Percentiles rank a stretch among this genome's conserved stretches.
Conservation (phyloP, 2,329 filamentous ascomycete genomes). For the Decorospora gaudefroyi region DNA sequence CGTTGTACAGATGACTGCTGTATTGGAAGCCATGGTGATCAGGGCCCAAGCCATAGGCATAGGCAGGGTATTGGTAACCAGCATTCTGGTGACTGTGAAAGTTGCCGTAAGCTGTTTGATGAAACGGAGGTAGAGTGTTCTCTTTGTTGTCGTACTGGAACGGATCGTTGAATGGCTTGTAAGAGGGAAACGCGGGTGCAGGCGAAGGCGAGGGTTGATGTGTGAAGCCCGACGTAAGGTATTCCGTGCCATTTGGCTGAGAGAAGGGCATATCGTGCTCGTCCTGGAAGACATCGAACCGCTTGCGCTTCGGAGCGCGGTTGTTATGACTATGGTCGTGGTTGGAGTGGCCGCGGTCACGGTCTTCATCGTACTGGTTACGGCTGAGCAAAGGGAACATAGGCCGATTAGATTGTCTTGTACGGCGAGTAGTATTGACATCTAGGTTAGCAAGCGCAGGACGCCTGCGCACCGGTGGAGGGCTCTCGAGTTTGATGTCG, state of each 20-base stretch:
- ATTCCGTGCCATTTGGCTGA: conserved; percentile 41
- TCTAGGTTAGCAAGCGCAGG: conserved; percentile 41
- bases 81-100: conserved; percentile 30
- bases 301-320: conserved; percentile 42
- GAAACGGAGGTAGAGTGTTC: conserved; percentile 32
- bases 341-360: conserved; percentile 31
- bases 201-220: conserved; percentile 34
- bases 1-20: conserved; percentile 30
- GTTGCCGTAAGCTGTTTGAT: conserved; percentile 32
- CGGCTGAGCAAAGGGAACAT: conserved; percentile 25
- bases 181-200: conserved; percentile 29
- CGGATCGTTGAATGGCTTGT: conserved; percentile 36
- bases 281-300: conserved; percentile 52
- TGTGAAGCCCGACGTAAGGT: conserved; percentile 43
- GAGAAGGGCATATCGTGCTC: conserved; percentile 35
- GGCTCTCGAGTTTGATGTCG: conserved; percentile 44
- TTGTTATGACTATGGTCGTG: conserved; percentile 37
- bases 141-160: conserved; percentile 45
- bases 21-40: conserved; percentile 39
- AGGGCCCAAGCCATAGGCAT: conserved; percentile 35
- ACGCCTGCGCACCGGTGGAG: conserved; percentile 31
- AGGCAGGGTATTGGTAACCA: conserved; percentile 35
- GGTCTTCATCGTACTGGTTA: conserved; percentile 40
- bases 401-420: conserved; percentile 35
- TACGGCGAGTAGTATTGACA: conserved; percentile 38